Conservation (phyloP, 2,329 filamentous ascomycete genomes). For the Microcyclosporella mali region DNA sequence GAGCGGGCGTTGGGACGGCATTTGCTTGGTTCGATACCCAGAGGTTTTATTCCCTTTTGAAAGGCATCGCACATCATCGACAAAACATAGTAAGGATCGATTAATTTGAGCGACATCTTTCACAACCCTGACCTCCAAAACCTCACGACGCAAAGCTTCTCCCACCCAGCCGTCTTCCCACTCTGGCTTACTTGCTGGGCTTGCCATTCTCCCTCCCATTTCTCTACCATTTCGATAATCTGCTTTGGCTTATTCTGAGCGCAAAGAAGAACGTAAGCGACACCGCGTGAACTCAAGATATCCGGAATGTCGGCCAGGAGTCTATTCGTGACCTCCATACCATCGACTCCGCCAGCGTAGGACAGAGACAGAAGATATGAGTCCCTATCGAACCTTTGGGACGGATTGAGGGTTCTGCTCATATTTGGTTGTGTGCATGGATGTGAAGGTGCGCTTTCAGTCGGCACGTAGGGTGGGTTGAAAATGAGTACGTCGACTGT, state of each 20-base stretch:
- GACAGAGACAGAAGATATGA: constrained; percentile 77
- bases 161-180: constrained; percentile 86
- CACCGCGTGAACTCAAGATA: constrained; percentile 60
- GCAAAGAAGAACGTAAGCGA: constrained; percentile 85
- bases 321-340: constrained; percentile 88
- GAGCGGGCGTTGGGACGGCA: too few species aligned
- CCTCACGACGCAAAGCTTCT: constrained; percentile 82
- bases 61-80: too few species aligned
- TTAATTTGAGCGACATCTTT: too few species aligned
- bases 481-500: constrained; percentile 81
- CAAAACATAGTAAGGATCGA: too few species aligned
- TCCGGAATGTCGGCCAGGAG: constrained; percentile 64
- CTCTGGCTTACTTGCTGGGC: constrained; percentile 74
- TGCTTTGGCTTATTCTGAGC: constrained; percentile 78
- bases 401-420: constrained; percentile 8
- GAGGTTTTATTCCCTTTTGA: too few species aligned
- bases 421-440: constrained; percentile 4
- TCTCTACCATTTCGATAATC: constrained; percentile 56
- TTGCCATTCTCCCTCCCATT: constrained; percentile 52
- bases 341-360: constrained; percentile 81
- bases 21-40: too few species aligned
- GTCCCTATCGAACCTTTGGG: constrained; percentile 62
- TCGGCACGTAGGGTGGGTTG: constrained; percentile 96
- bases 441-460: constrained; percentile 58
- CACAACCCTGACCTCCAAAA: constrained; percentile 57